These are phyloP conservation scores for Diaporthe sp. DNA, from an alignment of 2,329 filamentous ascomycete species.

Conservation along the genomic window DNA sequence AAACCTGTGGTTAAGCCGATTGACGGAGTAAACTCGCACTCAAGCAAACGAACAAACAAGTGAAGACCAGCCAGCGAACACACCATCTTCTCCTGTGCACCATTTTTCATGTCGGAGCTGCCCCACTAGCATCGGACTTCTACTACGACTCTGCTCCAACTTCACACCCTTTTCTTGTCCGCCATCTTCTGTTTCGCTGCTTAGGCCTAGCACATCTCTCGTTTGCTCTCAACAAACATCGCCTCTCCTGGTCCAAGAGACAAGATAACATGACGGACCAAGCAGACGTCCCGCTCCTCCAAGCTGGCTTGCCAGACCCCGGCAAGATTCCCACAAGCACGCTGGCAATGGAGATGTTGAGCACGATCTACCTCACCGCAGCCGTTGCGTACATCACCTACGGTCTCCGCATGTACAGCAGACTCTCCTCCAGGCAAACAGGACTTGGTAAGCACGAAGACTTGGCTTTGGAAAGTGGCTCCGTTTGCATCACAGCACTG, in stretches of 20 bases:
- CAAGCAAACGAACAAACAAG: no score
- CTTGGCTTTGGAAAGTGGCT: accelerated
- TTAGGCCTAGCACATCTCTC: background rate
- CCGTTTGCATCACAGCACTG: background rate
- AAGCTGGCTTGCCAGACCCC: background rate
- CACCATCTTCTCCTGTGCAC: no score
- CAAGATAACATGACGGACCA: background rate
- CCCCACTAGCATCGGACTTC: background rate
- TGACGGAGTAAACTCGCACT: no score
- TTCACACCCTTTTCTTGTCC: background rate
- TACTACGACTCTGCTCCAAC: background rate
- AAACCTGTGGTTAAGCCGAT: no score
- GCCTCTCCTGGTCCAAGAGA: no score
- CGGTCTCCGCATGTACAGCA: slow-evolving; percentile 17
- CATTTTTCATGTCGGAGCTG: no score
- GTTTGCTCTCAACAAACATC: background rate
- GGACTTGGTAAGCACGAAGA: background rate
- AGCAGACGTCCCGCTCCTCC: background rate
- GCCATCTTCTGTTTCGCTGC: no score
- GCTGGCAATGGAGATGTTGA: background rate
- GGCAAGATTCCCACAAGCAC: background rate
- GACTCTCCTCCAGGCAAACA: background rate
- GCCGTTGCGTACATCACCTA: slow-evolving; percentile 9
- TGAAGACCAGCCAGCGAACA: no score
- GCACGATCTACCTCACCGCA: background rate